Percentiles rank a stretch among this genome's conserved stretches.
These are phyloP conservation scores for Phytopythium ostracodes DNA, from an alignment of 352 stramenopile genomes.

Conservation along the genomic window DNA sequence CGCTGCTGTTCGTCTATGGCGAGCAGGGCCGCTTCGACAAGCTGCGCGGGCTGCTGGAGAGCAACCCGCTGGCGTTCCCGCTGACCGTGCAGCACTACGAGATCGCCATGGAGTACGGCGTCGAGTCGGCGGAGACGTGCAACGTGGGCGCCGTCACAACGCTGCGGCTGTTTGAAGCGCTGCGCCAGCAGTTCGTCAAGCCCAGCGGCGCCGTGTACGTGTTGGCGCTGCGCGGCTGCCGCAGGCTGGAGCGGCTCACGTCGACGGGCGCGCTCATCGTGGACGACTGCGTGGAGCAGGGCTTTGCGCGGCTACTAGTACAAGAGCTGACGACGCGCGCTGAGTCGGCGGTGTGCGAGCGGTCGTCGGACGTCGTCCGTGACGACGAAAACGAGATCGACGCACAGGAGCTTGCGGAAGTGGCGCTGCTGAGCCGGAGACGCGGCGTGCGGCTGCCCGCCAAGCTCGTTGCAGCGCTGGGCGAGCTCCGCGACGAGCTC, in stretches of 20 bases:
- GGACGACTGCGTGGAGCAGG: slow-evolving; percentile 46
- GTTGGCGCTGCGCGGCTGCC: slow-evolving; percentile 61
- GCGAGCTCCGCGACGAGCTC: slow-evolving; percentile 17
- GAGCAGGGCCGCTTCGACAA: slow-evolving; percentile 40
- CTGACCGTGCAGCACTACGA: slow-evolving; percentile 62
- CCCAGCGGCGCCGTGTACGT: slow-evolving; percentile 73
- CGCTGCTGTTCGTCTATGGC: slow-evolving; percentile 67
- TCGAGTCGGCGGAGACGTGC: slow-evolving; percentile 12
- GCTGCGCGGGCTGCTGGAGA: slow-evolving; percentile 45
- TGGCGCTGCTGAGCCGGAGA: slow-evolving; percentile 31
- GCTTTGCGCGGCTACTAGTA: slow-evolving; percentile 27
- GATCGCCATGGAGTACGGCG: slow-evolving; percentile 64
- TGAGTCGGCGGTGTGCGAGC: not conserved
- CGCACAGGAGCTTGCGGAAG: slow-evolving; percentile 23
- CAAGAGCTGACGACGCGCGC: slow-evolving; percentile 21
- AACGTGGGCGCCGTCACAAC: slow-evolving; percentile 35
- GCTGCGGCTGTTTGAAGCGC: slow-evolving; percentile 69
- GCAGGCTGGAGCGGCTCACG: slow-evolving; percentile 45
- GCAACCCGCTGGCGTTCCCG: slow-evolving; percentile 42
- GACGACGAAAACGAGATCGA: slow-evolving; percentile 16
- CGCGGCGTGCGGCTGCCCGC: slow-evolving; percentile 27
- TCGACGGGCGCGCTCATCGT: slow-evolving; percentile 46
- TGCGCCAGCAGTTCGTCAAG: slow-evolving; percentile 72
- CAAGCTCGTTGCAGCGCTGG: slow-evolving; percentile 26
- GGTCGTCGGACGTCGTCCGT: not conserved